Base-by-base conservation (phyloP, 768 basidiomycete species). In the Suillus subaureus region DNA sequence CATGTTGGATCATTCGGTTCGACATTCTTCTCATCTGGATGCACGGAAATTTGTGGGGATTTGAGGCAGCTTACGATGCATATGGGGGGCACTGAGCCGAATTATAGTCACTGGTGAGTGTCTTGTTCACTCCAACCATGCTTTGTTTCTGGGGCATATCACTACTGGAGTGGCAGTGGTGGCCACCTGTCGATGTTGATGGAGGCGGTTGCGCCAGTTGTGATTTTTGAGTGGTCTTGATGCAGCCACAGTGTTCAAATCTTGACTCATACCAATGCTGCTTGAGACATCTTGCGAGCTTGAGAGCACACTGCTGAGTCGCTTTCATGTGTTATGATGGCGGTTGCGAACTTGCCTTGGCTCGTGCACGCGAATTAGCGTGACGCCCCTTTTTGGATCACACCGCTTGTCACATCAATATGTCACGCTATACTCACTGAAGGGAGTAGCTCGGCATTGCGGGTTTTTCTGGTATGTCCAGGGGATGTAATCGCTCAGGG, bases 361-460 rank as follows among this genome's bases (percentile, higher is more conserved):
- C 63, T 28, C 23, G 21, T 47, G 64, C 51, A 52, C 33, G 21
- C 42, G 23, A 60, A 40, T 23, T 28, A 61, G 28, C 45, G 75
- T 77, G 74, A 75, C 45, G 74, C 71, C 74, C 74, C 73, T 77
- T 57, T 75, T 37, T 62, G 31, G 12, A 68, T 75, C 69, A 75
- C 70, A n/a, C 21, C 0, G 37, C 28, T 26, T 40, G 67, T 77
- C 74, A 75, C 75, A 31, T 0, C 35, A 8, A 15, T 13, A 45
- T n/a, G 6, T 67, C 68, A 67, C 68, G 67, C 66, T 61, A 1
- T 51, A 54, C 9, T 67, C 58, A 16, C 66, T 51, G 51, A 43
- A n/a, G 23, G 56, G 23, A 23, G 33, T 26, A 23, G 57, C 58
- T 60, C 12, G 18, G 12, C 39, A 11, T 60, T 31, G 39, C 6